Evolutionary conservation across 1,284 basidiomycete genomes (phyloP), one percentile per base, ranked within the genome.

Genomic region (Cryptococcus sp.): DNA sequence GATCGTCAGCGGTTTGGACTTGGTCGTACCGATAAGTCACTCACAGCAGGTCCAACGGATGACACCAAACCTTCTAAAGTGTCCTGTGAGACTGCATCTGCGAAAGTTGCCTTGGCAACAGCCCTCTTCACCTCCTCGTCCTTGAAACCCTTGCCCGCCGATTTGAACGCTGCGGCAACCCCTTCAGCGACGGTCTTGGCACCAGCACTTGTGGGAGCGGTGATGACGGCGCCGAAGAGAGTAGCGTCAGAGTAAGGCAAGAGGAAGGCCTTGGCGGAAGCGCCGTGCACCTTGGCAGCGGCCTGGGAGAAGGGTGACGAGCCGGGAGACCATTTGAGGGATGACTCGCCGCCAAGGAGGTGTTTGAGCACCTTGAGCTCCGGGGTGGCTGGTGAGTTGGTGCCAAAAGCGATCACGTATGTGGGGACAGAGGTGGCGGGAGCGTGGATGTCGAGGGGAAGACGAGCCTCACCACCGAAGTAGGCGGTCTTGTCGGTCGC

Each of bases 221-320:
- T 65, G 50, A 95, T 81, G 57, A 91, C 79, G 58, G 94, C 78
- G 62, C 91, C 91, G 65, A 94, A 86, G 56, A 97, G 83, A 19
- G 88, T 83, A 3, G 91, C 91, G 75, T 96, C 93, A 22, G 91
- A 91, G 81, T 96, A 97, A 19, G 89, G 86, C 16, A 92, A 81
- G 71, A 90, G 84, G 58, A 93, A 85, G 3, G 87, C 78, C 76
- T 87, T 84, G 56, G 89, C 88, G 34, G 83, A 77, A n/a, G 72
- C 65, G 23, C 76, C 78, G 25, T 70, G 70, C 26, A 78, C 67
- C 64, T 77, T 75, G 47, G 72, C 70, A 40, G 79, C 70, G 55
- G 80, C 73, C 57, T 77, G 72, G 10, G 89, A 80, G 60, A 93
- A 79, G 7, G 89, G 85, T 1, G 89, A 87, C 16, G 84, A 70